Evolutionary conservation across 257 asterid species (phyloP).

Genomic region (Forsythia suspensa): DNA sequence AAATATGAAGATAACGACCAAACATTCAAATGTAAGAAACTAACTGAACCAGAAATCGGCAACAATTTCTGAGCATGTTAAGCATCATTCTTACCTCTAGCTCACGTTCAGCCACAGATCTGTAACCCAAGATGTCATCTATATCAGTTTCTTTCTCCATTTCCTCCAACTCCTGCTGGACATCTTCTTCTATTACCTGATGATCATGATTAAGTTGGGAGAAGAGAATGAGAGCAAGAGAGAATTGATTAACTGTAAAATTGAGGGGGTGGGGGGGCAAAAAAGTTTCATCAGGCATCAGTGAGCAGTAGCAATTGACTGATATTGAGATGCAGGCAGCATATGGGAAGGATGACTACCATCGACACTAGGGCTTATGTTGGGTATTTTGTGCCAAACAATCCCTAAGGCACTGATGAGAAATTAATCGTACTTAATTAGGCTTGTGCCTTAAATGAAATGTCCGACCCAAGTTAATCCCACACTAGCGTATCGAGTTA

Average conservation of each 20-base stretch:
- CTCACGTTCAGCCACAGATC: conserved; percentile 87
- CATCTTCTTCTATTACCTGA: conserved; percentile 70
- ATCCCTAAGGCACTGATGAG: too few species aligned
- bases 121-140: conserved; percentile 78
- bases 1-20: neutral
- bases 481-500: too few species aligned
- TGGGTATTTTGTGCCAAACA: too few species aligned
- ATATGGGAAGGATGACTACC: neutral
- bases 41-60: conserved; percentile 16
- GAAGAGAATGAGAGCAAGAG: conserved; percentile 3
- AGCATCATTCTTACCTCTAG: conserved; percentile 53
- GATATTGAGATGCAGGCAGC: neutral
- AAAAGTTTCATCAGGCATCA: neutral
- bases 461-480: too few species aligned
- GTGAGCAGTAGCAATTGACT: neutral
- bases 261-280: neutral
- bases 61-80: conserved; percentile 6
- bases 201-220: conserved; percentile 19
- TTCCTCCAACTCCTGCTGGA: conserved; percentile 72
- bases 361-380: neutral
- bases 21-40: conserved; percentile 10
- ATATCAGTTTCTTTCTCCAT: conserved; percentile 85
- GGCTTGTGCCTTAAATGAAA: too few species aligned
- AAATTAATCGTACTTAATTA: too few species aligned
- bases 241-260: neutral